Evolutionary conservation across 257 asterid genomes (phyloP).

Genomic region (Ehretia macrophylla): DNA sequence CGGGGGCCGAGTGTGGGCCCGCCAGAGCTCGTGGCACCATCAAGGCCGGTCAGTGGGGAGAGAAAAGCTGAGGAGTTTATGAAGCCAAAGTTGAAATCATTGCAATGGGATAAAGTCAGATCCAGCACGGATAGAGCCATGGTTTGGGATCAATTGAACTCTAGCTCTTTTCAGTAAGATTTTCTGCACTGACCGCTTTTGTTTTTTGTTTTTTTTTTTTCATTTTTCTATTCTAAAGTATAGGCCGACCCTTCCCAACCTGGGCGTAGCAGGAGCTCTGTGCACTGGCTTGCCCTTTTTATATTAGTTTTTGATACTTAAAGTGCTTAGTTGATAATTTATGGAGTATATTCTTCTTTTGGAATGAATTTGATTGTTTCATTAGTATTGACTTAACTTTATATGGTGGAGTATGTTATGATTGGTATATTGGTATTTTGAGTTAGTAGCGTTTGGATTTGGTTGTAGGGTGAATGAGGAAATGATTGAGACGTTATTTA

Average conservation of each 20-base stretch:
- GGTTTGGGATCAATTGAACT: conserved; percentile 81
- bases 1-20: conserved; percentile 29
- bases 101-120: conserved; percentile 92
- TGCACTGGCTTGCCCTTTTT: too few species aligned
- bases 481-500: conserved; percentile 69
- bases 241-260: too few species aligned
- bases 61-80: conserved; percentile 30
- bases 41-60: conserved; percentile 31
- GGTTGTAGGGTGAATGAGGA: conserved; percentile 71
- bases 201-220: background rate
- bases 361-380: background rate
- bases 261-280: too few species aligned
- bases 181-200: background rate
- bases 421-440: background rate
- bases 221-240: background rate
- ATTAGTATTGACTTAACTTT: background rate
- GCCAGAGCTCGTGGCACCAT: conserved; percentile 59
- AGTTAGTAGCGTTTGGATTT: conserved; percentile 4
- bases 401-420: background rate
- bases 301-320: background rate
- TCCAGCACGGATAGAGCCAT: conserved; percentile 65
- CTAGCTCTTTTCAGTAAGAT: conserved; percentile 74
- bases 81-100: conserved; percentile 70
- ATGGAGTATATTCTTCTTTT: background rate
- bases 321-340: background rate